A percentile compares a stretch with the other conserved stretches of the same genome.
phyloP scores from a whole-genome alignment of 75 land plant species.

The Picea glauca region DNA sequence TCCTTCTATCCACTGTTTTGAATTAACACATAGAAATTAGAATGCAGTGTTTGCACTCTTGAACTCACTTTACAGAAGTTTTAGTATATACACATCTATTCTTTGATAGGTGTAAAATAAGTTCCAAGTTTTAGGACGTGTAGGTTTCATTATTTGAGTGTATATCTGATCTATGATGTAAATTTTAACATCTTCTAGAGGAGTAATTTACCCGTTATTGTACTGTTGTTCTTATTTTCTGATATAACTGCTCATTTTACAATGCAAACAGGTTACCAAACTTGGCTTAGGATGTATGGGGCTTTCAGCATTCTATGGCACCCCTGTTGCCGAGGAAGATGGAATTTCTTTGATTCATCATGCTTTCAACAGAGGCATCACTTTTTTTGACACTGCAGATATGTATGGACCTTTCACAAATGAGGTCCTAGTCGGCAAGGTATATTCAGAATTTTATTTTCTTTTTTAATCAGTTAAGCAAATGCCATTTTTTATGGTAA shows the following conservation, averaged over 20 bases:
- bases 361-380: slow-evolving; percentile 30
- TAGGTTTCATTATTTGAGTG: no score
- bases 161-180: no score
- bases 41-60: no score
- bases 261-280: slow-evolving; percentile 23
- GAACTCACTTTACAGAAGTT: no score
- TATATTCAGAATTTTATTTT: not conserved
- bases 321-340: slow-evolving; percentile 16
- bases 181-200: not conserved
- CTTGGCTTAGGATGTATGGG: slow-evolving; percentile 35
- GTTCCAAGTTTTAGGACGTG: no score
- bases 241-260: not conserved
- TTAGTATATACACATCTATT: no score
- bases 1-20: no score
- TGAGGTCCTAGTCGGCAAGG: slow-evolving; percentile 30
- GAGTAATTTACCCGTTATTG: not conserved
- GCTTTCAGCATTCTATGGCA: slow-evolving; percentile 15
- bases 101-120: no score
- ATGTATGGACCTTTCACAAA: slow-evolving; percentile 28
- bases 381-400: slow-evolving; percentile 41
- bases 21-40: no score
- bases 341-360: slow-evolving; percentile 22
- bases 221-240: not conserved
- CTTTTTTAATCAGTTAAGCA: not conserved
- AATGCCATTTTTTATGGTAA: not conserved